Evolutionary conservation across 768 basidiomycete genomes (phyloP), one percentile per base, ranked within the genome.

Genomic region (Kwoniella sp.): DNA sequence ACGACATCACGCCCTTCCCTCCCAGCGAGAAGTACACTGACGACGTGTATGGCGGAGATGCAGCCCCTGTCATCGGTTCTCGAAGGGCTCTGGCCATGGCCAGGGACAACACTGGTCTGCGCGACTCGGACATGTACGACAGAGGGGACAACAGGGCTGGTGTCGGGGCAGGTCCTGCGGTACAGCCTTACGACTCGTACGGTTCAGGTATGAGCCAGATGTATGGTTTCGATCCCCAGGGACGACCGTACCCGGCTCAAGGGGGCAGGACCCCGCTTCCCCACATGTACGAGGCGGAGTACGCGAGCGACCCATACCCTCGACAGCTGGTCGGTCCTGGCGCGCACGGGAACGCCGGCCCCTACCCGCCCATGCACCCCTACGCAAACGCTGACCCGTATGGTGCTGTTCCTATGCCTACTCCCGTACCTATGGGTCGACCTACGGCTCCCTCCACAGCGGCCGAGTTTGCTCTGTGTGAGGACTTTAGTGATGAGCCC

Each of bases 11-110:
- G 11, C 68, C 68, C 1, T 65, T 58, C 52, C 56, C 62, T 2
- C 37, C 39, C 12, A 54, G 53, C 29, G 59, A 60, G 20, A 53
- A 58, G 29, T 48, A 45, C 7, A 34, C 37, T 12, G 59, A 67
- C 39, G 68, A 70, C 34, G 53, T 62, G 33, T 67, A 67, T 40
- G 62, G 63, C 11, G 45, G 38, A 7, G 45, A 56, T n/a, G 46
- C 50, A 3, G 65, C 60, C 17, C 68, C 68, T 14, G 63, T 70
- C 23, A 70, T 70, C 37, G 68, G 68, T 2, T 67, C 65, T 8
- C 52, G 68, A 38, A 52, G 65, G 8, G 68, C 68, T 15, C 34
- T 70, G 20, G 65, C 62, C 3, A 17, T 64, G 26, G 65, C 65
- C 2, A 34, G 63, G 8, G 51, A 51, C 15, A 62, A 60, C 44